Base-by-base conservation (phyloP, 768 basidiomycete genomes). In the Rhizopogon roseolus region DNA sequence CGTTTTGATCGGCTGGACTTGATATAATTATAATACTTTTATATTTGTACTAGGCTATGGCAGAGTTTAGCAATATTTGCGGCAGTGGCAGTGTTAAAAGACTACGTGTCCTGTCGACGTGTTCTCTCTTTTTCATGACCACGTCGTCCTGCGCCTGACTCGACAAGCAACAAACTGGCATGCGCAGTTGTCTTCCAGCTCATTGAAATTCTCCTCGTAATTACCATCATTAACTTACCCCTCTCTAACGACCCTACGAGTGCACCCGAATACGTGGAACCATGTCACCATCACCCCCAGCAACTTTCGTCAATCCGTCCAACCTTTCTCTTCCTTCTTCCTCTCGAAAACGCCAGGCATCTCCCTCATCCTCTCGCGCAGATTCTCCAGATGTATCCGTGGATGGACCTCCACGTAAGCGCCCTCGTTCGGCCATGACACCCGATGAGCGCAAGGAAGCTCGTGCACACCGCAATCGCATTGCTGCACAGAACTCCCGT, bases 401-500 rank as follows among this genome's bases (percentile, higher is more conserved):
- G 16, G 56, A 73, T 8, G 77, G 78, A 29, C 81, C 85, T 13
- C 79, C 88, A 28, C 85, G 89, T 60, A 93, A 93, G 66, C 88
- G 90, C 28, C 67, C 81, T 34, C 85, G 90, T 62, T 77, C 85
- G 7, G 79, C 80, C 9, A 44, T 77, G 25, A 74, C 81, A 6
- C 74, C 86, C 0, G 90, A 92, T 57, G 89, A 92, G 63, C 88
- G 89, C 69, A 89, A 83, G 62, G 91, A 93, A 67, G 90, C 89
- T 45, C 80, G 93, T 59, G 92, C 90, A 14, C 90, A 93, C 72
- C 85, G 93, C 53, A 96, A 96, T 71, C 82, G 93, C 49, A 91
- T 95, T 67, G 93, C 93, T 2, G 93, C 93, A 5, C 93, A 96
- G 76, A 89, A 93, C 73, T 91, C 89, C 10, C 85, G 93, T 42